These are phyloP conservation scores for Saccharomyces hybrid DNA, from an alignment of 1,139 yeast species.

Conservation along the genomic window DNA sequence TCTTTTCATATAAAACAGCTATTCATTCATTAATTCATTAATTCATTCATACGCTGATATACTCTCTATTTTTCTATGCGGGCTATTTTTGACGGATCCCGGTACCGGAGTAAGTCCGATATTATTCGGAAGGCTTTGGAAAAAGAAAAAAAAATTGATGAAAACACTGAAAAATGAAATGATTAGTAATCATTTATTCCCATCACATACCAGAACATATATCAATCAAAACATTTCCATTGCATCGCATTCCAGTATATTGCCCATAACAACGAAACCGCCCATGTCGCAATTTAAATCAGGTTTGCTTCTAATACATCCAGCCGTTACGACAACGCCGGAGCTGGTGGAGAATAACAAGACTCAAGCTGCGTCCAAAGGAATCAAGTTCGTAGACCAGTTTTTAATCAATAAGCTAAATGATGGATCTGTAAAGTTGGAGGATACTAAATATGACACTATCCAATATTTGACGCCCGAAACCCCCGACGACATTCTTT, in stretches of 20 bases:
- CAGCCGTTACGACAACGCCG: constrained; percentile 62
- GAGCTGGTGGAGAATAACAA: constrained; percentile 39
- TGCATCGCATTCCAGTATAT: background rate
- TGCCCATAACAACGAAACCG: background rate
- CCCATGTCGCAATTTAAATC: constrained; percentile 22
- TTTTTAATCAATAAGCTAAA: constrained; percentile 62
- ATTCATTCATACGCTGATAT: background rate
- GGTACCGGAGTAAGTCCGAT: constrained; percentile 2
- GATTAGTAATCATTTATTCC: background rate
- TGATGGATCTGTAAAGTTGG: constrained; percentile 46
- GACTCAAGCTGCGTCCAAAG: constrained; percentile 24
- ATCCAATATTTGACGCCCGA: constrained; percentile 56
- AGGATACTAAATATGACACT: constrained; percentile 38
- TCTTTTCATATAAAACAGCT: background rate
- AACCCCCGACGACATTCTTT: constrained; percentile 29
- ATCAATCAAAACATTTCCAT: background rate
- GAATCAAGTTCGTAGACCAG: constrained; percentile 22
- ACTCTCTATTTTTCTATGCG: too few relatives aligned
- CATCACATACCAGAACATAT: background rate
- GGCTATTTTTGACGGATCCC: background rate
- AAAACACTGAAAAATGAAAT: background rate
- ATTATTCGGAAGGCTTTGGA: constrained; percentile 3
- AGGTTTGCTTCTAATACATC: constrained; percentile 55
- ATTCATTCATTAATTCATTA: background rate
- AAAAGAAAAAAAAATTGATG: constrained; percentile 2